A percentile compares a stretch with the other conserved stretches of the same genome.
phyloP scores from a whole-genome alignment of 1,284 basidiomycete species.

The Leccinum griseonigrum region DNA sequence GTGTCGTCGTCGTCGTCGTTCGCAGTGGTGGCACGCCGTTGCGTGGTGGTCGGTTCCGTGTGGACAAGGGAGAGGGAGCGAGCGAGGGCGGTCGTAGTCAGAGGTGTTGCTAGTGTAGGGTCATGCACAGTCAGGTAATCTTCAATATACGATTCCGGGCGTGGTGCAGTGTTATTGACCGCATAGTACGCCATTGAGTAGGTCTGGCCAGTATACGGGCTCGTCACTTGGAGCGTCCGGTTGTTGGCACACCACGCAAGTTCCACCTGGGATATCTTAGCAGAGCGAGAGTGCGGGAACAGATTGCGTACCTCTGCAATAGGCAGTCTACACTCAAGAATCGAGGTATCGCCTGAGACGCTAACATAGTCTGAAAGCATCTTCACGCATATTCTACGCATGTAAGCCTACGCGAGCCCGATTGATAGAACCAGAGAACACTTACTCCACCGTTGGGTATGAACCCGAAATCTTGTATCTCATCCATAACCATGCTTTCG shows the following conservation, averaged over 20 bases:
- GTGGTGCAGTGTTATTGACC: conserved; percentile 81
- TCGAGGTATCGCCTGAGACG: conserved; percentile 56
- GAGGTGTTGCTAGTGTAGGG: conserved; percentile 47
- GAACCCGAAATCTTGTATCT: conserved; percentile 79
- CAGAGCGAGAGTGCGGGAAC: conserved; percentile 37
- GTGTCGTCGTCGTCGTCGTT: too few relatives aligned
- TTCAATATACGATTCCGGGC: conserved; percentile 81
- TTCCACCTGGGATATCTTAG: conserved; percentile 52
- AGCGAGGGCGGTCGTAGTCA: conserved; percentile 38
- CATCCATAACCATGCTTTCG: conserved; percentile 93
- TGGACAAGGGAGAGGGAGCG: too few relatives aligned
- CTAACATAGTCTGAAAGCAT: conserved; percentile 70
- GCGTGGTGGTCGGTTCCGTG: too few relatives aligned
- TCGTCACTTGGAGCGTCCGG: conserved; percentile 70
- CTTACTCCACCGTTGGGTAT: conserved; percentile 88
- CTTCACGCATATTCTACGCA: conserved; percentile 47
- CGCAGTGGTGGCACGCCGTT: too few relatives aligned
- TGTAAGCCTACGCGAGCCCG: not conserved
- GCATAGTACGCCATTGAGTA: conserved; percentile 71
- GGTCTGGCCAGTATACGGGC: conserved; percentile 67
- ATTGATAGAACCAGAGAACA: conserved; percentile 10
- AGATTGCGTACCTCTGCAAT: conserved; percentile 47
- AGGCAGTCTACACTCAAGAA: conserved; percentile 64
- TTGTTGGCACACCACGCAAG: conserved; percentile 81
- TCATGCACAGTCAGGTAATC: conserved; percentile 80